Evolutionary conservation across 2,329 filamentous ascomycete species (phyloP).

Genomic region (Aspergillus sp.): DNA sequence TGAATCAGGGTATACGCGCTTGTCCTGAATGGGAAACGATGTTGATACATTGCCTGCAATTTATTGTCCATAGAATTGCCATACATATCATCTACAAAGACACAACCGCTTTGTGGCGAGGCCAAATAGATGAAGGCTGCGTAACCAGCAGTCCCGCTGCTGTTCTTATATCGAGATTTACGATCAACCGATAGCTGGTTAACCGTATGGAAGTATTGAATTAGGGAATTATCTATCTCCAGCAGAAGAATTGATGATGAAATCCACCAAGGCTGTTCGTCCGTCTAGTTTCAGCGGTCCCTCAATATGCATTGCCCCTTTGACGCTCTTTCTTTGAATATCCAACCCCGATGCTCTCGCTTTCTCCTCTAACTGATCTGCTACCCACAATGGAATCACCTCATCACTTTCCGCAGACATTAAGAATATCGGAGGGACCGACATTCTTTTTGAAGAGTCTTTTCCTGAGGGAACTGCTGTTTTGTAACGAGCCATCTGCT

Average conservation of each 20-base stretch:
- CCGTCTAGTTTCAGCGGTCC: conserved; percentile 46
- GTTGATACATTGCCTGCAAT: no score
- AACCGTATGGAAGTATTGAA: neutral
- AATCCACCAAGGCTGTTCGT: conserved; percentile 37
- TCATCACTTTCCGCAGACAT: conserved; percentile 46
- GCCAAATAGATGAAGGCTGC: no score
- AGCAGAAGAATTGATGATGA: conserved; percentile 14
- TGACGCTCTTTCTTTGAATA: conserved; percentile 40
- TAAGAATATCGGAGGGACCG: conserved; percentile 36
- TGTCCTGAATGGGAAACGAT: no score
- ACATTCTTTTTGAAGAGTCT: neutral
- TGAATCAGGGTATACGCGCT: no score
- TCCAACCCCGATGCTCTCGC: conserved; percentile 36
- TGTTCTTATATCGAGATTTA: neutral
- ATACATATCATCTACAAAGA: no score
- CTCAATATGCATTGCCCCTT: conserved; percentile 53
- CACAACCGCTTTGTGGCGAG: no score
- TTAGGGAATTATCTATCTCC: neutral
- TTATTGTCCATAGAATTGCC: no score
- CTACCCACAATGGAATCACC: conserved; percentile 42
- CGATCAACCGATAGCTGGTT: no score
- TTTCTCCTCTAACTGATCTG: conserved; percentile 32
- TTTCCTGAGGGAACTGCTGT: neutral
- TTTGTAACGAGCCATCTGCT: conserved; percentile 32
- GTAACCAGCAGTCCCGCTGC: no score